Evolutionary conservation across 805 yeast genomes (phyloP).

Genomic region (Kodamaea sagamina): DNA sequence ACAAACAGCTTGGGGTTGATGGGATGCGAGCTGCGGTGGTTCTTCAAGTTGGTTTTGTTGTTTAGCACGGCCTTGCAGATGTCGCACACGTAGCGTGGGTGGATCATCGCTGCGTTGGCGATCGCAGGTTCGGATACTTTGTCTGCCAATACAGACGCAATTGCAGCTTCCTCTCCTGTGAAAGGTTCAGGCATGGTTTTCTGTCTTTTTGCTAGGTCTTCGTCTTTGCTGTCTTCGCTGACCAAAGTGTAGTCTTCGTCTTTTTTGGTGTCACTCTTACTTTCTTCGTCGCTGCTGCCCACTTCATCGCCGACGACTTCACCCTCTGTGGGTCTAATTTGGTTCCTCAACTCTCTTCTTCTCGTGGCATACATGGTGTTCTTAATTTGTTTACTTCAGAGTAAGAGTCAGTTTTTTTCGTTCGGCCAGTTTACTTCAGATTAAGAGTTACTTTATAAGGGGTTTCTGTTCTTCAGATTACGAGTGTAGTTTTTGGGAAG

Average conservation of each 20-base stretch:
- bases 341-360: conserved; percentile 6
- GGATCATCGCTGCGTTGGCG: no score
- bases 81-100: neutral
- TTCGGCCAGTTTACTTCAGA: no score
- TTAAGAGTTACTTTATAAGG: no score
- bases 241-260: no score
- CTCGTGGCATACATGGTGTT: conserved; percentile 3
- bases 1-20: conserved; percentile 12
- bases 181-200: no score
- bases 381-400: neutral
- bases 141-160: neutral
- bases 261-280: no score
- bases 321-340: neutral
- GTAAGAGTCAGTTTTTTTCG: neutral
- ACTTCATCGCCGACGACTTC: conserved; percentile 2
- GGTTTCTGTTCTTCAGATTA: no score
- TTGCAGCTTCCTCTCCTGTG: neutral
- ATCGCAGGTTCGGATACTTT: no score
- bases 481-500: no score
- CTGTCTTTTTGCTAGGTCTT: no score
- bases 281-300: neutral
- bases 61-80: conserved; percentile 2
- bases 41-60: conserved; percentile 11
- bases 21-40: conserved; percentile 14
- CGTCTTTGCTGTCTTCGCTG: no score